Percentiles rank a stretch among this genome's conserved stretches.
Evolutionary conservation across 2,329 filamentous ascomycete species (phyloP).

Genomic region (Colletotrichum tropicale): DNA sequence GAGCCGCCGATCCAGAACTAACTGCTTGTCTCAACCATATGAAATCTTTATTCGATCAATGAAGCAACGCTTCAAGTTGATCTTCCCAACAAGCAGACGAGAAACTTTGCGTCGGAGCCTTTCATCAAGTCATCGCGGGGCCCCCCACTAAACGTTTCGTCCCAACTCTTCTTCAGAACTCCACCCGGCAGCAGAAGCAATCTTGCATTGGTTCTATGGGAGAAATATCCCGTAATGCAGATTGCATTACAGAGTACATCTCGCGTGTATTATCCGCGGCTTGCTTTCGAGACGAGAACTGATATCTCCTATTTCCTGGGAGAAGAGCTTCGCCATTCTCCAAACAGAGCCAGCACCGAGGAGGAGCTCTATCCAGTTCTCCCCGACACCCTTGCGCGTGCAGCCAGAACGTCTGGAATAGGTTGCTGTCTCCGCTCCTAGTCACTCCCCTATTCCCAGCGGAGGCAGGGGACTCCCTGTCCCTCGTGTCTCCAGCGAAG

Average conservation of each 20-base stretch:
- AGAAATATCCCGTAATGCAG: background rate
- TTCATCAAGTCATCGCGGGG: background rate
- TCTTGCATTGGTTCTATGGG: background rate
- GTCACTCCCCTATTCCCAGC: background rate
- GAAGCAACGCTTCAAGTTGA: background rate
- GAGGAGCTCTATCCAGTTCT: background rate
- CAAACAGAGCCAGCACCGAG: background rate
- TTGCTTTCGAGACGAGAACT: background rate
- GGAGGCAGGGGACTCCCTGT: background rate
- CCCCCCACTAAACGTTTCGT: constrained; percentile 5
- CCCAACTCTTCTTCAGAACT: background rate
- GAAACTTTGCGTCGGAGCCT: background rate
- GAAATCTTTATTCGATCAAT: background rate
- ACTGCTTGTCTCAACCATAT: background rate
- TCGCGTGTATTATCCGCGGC: background rate
- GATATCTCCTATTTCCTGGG: background rate
- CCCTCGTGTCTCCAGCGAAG: background rate
- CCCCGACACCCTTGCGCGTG: background rate
- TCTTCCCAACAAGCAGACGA: background rate
- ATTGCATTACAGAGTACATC: background rate
- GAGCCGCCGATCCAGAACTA: background rate
- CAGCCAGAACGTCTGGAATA: constrained; percentile 15
- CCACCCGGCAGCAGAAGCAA: background rate
- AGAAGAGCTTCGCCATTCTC: background rate
- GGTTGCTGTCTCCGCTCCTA: constrained; percentile 13